Conservation (phyloP, 768 basidiomycete species). For the Boletus vinaceobasis region DNA sequence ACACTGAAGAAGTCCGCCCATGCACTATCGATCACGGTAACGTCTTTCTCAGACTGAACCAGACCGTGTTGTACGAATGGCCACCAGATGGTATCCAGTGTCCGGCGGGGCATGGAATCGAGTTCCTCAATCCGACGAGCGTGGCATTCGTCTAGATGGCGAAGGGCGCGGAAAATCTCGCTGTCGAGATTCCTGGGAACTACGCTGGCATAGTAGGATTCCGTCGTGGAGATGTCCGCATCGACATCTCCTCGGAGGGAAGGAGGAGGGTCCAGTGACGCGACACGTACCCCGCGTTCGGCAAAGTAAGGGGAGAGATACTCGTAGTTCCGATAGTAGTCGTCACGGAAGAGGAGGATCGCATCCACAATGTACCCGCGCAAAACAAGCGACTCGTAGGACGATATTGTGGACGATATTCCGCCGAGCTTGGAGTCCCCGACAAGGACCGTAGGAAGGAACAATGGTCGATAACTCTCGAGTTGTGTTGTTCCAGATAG, state of each 20-base stretch:
- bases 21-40: conserved; percentile 91
- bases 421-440: conserved; percentile 90
- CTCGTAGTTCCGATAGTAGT: conserved; percentile 84
- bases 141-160: conserved; percentile 64
- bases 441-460: conserved; percentile 82
- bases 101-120: conserved; percentile 72
- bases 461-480: conserved; percentile 82
- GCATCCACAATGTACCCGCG: conserved; percentile 88
- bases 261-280: conserved; percentile 59
- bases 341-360: conserved; percentile 78
- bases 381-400: conserved; percentile 88
- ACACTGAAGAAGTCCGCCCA: conserved; percentile 82
- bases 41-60: conserved; percentile 62
- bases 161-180: conserved; percentile 46
- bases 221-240: conserved; percentile 51
- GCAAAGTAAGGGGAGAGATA: conserved; percentile 79
- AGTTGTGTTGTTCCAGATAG: conserved; percentile 79
- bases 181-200: conserved; percentile 33
- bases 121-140: conserved; percentile 64
- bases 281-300: conserved; percentile 60
- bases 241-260: conserved; percentile 37
- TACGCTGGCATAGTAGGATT: conserved; percentile 68
- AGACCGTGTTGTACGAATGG: conserved; percentile 92
- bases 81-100: conserved; percentile 88
- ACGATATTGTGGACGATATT: conserved; percentile 87